Percentiles rank a stretch among this genome's conserved stretches.
Conservation (phyloP, 1,139 yeast genomes). For the Suhomyces guaymorum region DNA sequence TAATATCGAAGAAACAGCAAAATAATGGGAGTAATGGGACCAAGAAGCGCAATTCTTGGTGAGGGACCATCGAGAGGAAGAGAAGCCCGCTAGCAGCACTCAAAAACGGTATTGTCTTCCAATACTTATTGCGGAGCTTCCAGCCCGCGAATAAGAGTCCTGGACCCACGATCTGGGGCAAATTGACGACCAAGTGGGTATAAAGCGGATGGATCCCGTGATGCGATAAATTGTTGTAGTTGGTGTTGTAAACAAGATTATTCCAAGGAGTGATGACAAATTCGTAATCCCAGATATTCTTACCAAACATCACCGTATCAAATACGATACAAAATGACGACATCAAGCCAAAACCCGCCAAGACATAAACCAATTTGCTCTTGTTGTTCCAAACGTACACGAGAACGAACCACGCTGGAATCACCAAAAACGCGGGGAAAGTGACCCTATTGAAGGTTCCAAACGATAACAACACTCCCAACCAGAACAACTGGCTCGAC, state of each 20-base stretch:
- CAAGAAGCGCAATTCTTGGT: constrained; percentile 87
- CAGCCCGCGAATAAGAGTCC: constrained; percentile 49
- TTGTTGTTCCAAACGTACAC: constrained; percentile 36
- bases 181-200: constrained; percentile 70
- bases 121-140: constrained; percentile 32
- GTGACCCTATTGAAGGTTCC: constrained; percentile 88
- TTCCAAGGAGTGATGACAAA: constrained; percentile 68
- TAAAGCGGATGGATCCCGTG: constrained; percentile 87
- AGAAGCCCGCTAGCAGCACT: constrained; percentile 63
- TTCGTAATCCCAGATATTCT: background rate
- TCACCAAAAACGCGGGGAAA: constrained; percentile 67
- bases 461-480: constrained; percentile 59
- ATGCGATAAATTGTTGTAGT: constrained; percentile 55
- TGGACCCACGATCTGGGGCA: constrained; percentile 86
- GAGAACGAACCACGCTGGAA: constrained; percentile 54
- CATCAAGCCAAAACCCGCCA: constrained; percentile 34
- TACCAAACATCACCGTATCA: constrained; percentile 37
- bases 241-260: constrained; percentile 69
- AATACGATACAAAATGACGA: constrained; percentile 42
- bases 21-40: constrained; percentile 74
- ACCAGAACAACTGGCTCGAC: constrained; percentile 24
- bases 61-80: constrained; percentile 72
- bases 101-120: constrained; percentile 53
- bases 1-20: constrained; percentile 60
- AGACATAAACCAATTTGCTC: constrained; percentile 22